phyloP scores from a whole-genome alignment of 1,284 basidiomycete genomes.

The Macrocybe sp. region DNA sequence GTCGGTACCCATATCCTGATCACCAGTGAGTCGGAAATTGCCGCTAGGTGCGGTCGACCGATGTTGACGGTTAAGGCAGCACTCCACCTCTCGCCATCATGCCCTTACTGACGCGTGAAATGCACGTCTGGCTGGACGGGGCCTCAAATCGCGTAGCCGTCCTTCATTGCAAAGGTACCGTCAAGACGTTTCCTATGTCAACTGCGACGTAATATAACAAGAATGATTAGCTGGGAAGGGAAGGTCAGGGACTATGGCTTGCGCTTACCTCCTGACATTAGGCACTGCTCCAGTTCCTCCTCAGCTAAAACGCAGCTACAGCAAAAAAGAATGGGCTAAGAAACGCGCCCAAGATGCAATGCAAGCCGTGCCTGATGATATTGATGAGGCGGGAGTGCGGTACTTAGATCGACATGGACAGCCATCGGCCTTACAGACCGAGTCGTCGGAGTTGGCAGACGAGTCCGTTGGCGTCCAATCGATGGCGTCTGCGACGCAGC shows the following conservation, averaged over 20 bases:
- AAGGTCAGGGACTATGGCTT: constrained; percentile 77
- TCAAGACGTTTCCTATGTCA: background rate
- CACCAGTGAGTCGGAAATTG: constrained; percentile 58
- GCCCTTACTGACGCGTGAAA: constrained; percentile 73
- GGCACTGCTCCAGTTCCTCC: constrained; percentile 44
- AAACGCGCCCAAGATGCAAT: constrained; percentile 47
- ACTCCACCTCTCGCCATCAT: constrained; percentile 82
- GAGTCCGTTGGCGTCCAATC: constrained; percentile 1
- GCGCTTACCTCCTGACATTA: constrained; percentile 70
- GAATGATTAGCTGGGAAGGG: constrained; percentile 65
- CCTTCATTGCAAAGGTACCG: constrained; percentile 82
- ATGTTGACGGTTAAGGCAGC: constrained; percentile 27
- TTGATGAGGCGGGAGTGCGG: constrained; percentile 8
- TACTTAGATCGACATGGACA: too few relatives aligned
- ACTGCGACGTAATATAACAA: background rate
- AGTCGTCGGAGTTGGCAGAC: background rate
- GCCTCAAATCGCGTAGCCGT: constrained; percentile 72
- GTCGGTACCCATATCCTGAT: constrained; percentile 85
- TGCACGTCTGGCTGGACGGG: constrained; percentile 71
- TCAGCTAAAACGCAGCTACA: constrained; percentile 41
- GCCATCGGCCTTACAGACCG: constrained; percentile 2
- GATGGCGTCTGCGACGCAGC: background rate
- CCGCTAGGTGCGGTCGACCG: too few relatives aligned
- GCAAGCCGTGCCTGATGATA: constrained; percentile 38
- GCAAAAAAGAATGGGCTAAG: constrained; percentile 43